These are phyloP conservation scores for Candida khao-thaluensis DNA, from an alignment of 805 yeast species.

Conservation along the genomic window DNA sequence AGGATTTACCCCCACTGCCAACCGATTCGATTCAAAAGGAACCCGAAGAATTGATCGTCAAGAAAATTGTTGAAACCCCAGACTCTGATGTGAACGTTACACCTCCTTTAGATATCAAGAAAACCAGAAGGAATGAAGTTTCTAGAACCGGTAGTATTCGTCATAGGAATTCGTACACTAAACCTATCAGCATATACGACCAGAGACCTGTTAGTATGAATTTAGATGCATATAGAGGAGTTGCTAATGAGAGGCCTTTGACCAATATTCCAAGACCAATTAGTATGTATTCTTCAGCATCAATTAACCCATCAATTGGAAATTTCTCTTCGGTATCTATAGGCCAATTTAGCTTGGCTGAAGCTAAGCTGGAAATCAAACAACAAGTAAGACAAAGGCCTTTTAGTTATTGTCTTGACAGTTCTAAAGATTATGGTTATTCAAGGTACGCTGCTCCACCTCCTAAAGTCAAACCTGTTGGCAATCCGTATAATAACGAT, in stretches of 20 bases:
- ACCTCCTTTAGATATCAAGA: not conserved
- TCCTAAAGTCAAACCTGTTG: not conserved
- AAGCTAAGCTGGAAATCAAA: conserved; percentile 18
- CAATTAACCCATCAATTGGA: conserved; percentile 2
- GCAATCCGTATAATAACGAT: conserved; percentile 4
- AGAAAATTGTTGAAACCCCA: not conserved
- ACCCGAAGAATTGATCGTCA: conserved; percentile 1
- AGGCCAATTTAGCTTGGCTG: conserved; percentile 10
- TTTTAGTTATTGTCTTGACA: conserved; percentile 27
- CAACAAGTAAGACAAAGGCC: conserved; percentile 26
- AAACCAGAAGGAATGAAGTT: conserved; percentile 2
- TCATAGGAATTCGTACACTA: conserved; percentile 6
- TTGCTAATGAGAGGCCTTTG: conserved; percentile 8
- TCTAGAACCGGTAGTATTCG: conserved; percentile 5
- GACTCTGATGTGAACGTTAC: no score
- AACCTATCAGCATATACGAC: conserved; percentile 6
- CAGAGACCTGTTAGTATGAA: conserved; percentile 12
- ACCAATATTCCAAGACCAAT: not conserved
- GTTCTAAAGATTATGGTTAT: conserved; percentile 21
- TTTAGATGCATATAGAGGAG: conserved; percentile 10
- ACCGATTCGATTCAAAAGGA: conserved; percentile 3
- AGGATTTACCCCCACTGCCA: conserved; percentile 9
- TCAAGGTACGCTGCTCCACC: conserved; percentile 9
- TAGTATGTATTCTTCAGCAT: conserved; percentile 3
- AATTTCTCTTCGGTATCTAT: conserved; percentile 13